Base-by-base conservation (phyloP, 176 grass and related monocot genomes). In the Aegilops bicornis region DNA sequence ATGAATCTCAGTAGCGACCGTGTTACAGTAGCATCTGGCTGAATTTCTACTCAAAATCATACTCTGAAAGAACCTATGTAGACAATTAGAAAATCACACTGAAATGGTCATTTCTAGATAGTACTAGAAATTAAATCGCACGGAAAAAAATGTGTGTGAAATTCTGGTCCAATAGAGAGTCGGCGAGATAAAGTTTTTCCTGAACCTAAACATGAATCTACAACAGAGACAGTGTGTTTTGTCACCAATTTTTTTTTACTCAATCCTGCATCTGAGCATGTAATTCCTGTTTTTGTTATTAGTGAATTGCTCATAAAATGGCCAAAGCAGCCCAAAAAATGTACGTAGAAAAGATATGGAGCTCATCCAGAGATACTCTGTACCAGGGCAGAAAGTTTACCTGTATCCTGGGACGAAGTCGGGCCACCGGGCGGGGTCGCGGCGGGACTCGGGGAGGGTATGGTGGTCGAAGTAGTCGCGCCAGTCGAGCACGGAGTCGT, bases 381-480 rank as follows among this genome's bases (percentile, higher is more conserved):
- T 48, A 48, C 43, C 43, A 45, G 43, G 43, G 43, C 73, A 37
- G 35, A 43, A 66, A 76, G 79, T 3, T 52, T 33, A 95, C 96
- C 96, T 96, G 88, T 98, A 98, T 60, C 88, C 87, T 7, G 90
- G 82, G 66, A 95, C 80, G 59, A 96, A 96, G 77, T 94, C 89
- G 20, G 97, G 97, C 97, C 93, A 98, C 36, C 83, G 87, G 66
- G 61, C 15, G 22, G 93, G 92, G 82, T 98, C 73, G 35, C 97
- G 89, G 29, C 97, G 87, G 56, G 90, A 87, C 71, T 92, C 92
- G 7, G 94, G 97, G 39, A 98, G 87, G 3, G 92, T 91, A 89
- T 98, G 97, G 77, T 98, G 94, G 71, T 98, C 93, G 69, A 98
- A 96, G 81, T 94, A 98, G 83, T 98, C 94, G 65, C 94, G 92